Base-by-base conservation (phyloP, 1,284 basidiomycete species). In the Blastosporella zonata region DNA sequence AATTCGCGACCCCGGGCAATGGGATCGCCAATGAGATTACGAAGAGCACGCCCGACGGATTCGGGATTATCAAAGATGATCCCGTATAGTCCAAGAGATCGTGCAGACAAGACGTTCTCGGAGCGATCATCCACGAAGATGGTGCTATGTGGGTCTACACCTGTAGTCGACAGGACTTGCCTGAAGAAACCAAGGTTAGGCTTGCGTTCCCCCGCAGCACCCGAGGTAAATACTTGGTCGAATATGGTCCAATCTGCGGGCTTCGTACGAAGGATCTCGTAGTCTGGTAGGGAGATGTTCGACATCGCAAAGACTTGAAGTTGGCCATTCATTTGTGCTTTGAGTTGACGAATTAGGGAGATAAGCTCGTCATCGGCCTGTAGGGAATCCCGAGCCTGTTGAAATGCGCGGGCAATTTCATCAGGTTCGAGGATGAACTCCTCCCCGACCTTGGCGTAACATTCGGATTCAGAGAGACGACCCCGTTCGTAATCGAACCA, bases 401-500 rank as follows among this genome's bases (percentile, higher is more conserved):
- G 55, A 56, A 81, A 73, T 0, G 78, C 73, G 27, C 58, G 55
- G 2, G 61, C 63, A 31, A 82, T 65, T 43, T 76, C 72, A 2
- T 54, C 54, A 1, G 70, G 59, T 7, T 68, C 59, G 3, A 79
- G 43, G 22, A 59, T 57, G 54, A 78, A 77, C 50, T 77, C 72
- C 8, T 62, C 36, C 3, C 68, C 72, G 2, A 77, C 62, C 23
- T 61, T 60, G 6, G 62, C 58, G 53, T 82, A 82, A 57, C 73
- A 77, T 39, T 73, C 71, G 6, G 67, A 64, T 54, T 82, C 71
- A 0, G 68, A 62, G 12, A 79, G 59, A 10, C 62, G 67, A 0
- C 78, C 78, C 12, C 74, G 67, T 59, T 82, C 81, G 54, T 81
- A 81, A 25, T 77, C 73, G 53, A 69, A 75, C 79, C 81, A 82